Evolutionary conservation across 257 asterid species (phyloP), one percentile per base, ranked within the genome.

Genomic region (Sherardia arvensis): DNA sequence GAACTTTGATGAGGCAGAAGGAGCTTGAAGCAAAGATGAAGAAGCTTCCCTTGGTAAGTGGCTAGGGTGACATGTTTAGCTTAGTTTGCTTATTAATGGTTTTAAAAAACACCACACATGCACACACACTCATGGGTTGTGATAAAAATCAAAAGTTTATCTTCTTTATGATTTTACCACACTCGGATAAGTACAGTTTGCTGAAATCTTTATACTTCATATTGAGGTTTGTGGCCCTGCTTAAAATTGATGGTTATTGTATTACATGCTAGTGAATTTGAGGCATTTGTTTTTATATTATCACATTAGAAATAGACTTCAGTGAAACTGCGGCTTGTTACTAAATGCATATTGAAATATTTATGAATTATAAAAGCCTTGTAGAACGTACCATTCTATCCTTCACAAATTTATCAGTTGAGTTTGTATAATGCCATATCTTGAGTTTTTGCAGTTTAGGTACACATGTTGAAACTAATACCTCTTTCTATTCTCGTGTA

Each of bases 1-100:
- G 68, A 79, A 80, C 96, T 69, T 73, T 92, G 66, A 93, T 87
- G 84, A 87, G 62, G 95, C 87, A 77, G 75, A 87, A 84, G 80
- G 94, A 81, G 78, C 82, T 87, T 65, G 71, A 77, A n/a, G 91
- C 78, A 70, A 89, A 77, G 87, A 71, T 83, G 79, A 87, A 84
- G 86, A 92, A 82, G 83, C 84, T 89, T 57, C 80, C 87, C 58
- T 30, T 68, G 48, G 99, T 92, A 74, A 84, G 98, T 78, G 65
- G 47, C 67, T 28, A 64, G 43, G 20, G 30, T 29, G 23, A n/a
- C 11, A 5, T 29, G 17, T 7, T 51, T 29, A 12, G 20, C 38
- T 65, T 49, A 10, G 1, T 48, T 30, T 48, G 32, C 65, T 36
- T 14, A 1, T 34, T 23, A 25, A 40, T 57, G 43, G 6, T 36